phyloP scores from a whole-genome alignment of 805 yeast species.

The Suhomyces kilbournensis region DNA sequence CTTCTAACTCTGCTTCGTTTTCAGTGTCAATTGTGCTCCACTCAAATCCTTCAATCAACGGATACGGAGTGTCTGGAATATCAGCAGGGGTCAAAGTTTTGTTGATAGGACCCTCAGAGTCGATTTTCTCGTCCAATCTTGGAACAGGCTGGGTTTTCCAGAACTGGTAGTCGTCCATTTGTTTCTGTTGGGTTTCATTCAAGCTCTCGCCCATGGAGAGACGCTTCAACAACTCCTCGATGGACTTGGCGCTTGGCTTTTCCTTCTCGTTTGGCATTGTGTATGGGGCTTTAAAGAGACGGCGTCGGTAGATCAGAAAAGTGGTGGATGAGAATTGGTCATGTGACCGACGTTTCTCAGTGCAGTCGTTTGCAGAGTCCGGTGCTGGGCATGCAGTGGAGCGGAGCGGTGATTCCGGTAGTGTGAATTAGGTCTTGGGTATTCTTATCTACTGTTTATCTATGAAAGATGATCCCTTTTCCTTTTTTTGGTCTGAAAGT shows the following conservation, averaged over 20 bases:
- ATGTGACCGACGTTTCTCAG: background rate
- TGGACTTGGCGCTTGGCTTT: slow-evolving; percentile 27
- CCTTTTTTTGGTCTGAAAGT: too few relatives aligned
- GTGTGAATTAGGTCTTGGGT: too few relatives aligned
- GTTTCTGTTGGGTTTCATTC: slow-evolving; percentile 50
- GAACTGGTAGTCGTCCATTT: slow-evolving; percentile 86
- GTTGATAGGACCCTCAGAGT: slow-evolving; percentile 81
- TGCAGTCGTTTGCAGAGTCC: background rate
- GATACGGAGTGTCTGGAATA: slow-evolving; percentile 66
- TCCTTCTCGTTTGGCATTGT: slow-evolving; percentile 8
- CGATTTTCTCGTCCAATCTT: slow-evolving; percentile 62
- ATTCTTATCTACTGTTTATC: too few relatives aligned
- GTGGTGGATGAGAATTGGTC: background rate
- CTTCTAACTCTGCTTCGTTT: slow-evolving; percentile 56
- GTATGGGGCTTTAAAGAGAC: background rate
- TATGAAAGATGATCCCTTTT: too few relatives aligned
- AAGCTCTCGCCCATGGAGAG: slow-evolving; percentile 54
- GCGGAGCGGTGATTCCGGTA: too few relatives aligned
- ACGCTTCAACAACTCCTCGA: slow-evolving; percentile 59
- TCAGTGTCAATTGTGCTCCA: slow-evolving; percentile 78
- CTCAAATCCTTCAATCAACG: slow-evolving; percentile 75
- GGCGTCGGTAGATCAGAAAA: background rate
- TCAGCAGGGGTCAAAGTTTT: slow-evolving; percentile 62
- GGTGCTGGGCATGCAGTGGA: background rate
- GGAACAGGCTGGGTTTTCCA: slow-evolving; percentile 98